Evolutionary conservation across 768 basidiomycete genomes (phyloP), one percentile per base, ranked within the genome.

Genomic region (Fomitopsis serialis): DNA sequence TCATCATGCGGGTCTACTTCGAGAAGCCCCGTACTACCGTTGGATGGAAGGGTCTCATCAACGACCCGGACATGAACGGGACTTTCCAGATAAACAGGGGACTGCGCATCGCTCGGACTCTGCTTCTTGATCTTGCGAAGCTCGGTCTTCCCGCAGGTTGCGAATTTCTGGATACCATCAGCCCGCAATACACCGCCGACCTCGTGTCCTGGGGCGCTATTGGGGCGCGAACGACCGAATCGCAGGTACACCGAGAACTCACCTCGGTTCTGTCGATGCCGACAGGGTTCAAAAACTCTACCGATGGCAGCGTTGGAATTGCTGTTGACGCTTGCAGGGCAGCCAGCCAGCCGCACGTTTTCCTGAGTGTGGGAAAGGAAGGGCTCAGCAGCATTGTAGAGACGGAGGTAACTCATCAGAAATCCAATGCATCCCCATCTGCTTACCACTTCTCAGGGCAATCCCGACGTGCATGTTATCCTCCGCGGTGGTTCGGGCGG

Each of bases 21-120:
- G 96, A 98, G 63, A 98, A 98, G 63, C 87, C 87, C 1, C 79
- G 96, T 27, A 98, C 96, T 7, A 98, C 96, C 0, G 88, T 98
- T 45, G 97, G 97, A 24, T 99, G 96, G 96, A 99, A 99, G 69
- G 96, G 96, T 35, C 81, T 98, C 57, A 98, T 98, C 72, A 98
- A 98, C 66, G 94, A 98, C 64, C 95, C 96, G 6, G 90, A 92
- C 50, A 84, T 98, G 75, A 94, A 98, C 70, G 81, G 86, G 50
- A 84, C 77, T 64, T 98, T 90, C 82, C 89, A 93, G 60, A 98
- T 98, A 71, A 99, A 99, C 81, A 89, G 88, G 61, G 97, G 97
- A 17, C 79, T 99, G 27, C 86, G 94, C 25, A 80, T 86, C 47
- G 96, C 93, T 1, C 87, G 97, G 36, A 82, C 82, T 5, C 74